Conservation (phyloP, 768 basidiomycete species). For the Pisolithus microcarpus region DNA sequence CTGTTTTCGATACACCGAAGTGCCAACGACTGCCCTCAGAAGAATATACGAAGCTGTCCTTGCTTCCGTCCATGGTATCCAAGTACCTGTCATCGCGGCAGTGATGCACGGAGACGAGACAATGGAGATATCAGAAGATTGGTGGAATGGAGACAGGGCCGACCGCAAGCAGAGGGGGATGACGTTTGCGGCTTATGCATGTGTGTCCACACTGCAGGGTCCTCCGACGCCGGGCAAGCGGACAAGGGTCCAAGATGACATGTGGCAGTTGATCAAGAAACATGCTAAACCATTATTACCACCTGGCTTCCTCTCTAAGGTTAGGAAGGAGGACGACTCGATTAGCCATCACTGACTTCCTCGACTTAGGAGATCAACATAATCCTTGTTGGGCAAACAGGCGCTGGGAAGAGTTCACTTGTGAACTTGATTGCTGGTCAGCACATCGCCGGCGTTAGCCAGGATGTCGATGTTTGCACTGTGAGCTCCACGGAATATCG, state of each 20-base stretch:
- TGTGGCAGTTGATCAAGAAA: not conserved
- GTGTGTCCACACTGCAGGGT: not conserved
- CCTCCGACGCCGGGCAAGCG: not conserved
- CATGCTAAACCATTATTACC: not conserved
- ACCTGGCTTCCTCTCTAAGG: not conserved
- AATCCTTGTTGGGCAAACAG: slow-evolving; percentile 5
- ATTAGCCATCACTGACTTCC: not conserved
- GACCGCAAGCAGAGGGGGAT: not conserved
- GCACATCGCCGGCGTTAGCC: slow-evolving; percentile 16
- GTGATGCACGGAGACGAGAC: not conserved
- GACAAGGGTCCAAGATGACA: not conserved
- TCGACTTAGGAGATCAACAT: not conserved
- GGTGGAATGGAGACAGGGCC: not conserved
- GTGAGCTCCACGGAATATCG: slow-evolving; percentile 9
- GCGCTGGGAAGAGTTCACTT: slow-evolving; percentile 6
- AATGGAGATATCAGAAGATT: not conserved
- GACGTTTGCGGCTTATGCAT: not conserved
- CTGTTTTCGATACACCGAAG: not conserved
- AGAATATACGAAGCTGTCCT: not conserved
- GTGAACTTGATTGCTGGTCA: slow-evolving; percentile 9
- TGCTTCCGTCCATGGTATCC: not conserved
- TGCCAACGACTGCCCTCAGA: not conserved
- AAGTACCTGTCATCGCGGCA: not conserved
- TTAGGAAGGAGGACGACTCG: not conserved
- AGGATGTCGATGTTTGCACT: slow-evolving; percentile 22